These are phyloP conservation scores for Xylaria nigripes DNA, from an alignment of 495 filamentous ascomycete genomes.

Conservation along the genomic window DNA sequence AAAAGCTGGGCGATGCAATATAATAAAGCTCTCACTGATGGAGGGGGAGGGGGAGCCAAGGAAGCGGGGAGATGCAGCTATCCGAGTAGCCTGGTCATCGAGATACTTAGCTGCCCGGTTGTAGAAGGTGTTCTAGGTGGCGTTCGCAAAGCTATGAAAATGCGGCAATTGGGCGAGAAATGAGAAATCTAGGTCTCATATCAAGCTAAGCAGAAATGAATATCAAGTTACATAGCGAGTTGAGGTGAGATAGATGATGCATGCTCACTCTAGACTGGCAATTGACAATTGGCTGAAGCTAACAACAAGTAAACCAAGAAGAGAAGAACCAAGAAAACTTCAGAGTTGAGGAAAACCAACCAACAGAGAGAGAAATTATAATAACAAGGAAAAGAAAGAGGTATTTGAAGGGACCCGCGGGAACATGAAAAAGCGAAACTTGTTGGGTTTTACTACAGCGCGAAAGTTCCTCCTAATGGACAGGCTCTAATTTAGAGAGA, in stretches of 20 bases:
- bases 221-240: neutral
- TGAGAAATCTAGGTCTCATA: neutral
- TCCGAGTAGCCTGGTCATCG: neutral
- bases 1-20: constrained; percentile 10
- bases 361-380: too few relatives aligned
- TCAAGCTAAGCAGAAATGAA: neutral
- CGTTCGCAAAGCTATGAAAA: neutral
- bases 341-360: neutral
- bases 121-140: constrained; percentile 3
- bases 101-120: neutral
- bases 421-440: neutral
- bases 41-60: constrained; percentile 11
- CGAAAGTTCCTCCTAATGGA: neutral
- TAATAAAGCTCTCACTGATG: neutral
- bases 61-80: constrained; percentile 9
- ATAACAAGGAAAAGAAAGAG: neutral
- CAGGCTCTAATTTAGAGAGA: neutral
- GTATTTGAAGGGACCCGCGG: neutral
- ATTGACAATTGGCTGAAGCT: neutral
- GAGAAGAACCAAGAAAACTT: neutral
- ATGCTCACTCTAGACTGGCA: neutral
- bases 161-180: neutral
- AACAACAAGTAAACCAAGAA: neutral
- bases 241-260: neutral
- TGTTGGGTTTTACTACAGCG: neutral